Conservation (phyloP, 2,329 filamentous ascomycete genomes). For the Leptodontidium sp. region DNA sequence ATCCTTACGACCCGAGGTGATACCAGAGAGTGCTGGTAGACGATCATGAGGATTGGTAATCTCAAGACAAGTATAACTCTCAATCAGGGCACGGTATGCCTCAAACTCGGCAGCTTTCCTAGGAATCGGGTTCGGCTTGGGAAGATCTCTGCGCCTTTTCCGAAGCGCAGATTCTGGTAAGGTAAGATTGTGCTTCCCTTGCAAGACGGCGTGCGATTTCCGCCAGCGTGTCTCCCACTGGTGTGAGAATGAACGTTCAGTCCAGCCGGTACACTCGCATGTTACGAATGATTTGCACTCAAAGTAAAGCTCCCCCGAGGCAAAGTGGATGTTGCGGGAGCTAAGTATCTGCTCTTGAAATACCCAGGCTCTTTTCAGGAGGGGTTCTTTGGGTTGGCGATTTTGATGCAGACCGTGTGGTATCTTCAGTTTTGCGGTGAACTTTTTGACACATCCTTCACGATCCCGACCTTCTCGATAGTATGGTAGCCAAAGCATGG, state of each 20-base stretch:
- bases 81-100: neutral
- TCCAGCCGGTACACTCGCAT: neutral
- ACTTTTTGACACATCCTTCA: neutral
- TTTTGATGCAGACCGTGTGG: neutral
- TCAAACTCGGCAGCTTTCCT: constrained; percentile 1
- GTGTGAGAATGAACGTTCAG: neutral
- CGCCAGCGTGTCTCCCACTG: constrained; percentile 2
- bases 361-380: neutral
- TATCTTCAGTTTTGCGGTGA: neutral
- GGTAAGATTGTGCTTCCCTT: neutral
- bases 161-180: neutral
- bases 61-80: neutral
- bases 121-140: neutral
- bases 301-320: neutral
- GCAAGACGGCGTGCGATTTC: neutral
- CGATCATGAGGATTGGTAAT: neutral
- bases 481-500: neutral
- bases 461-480: neutral
- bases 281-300: neutral
- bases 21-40: neutral
- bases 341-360: constrained; percentile 4
- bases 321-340: constrained; percentile 3
- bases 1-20: constrained; percentile 1
- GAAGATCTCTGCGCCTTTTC: neutral
- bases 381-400: neutral